phyloP scores from a whole-genome alignment of 345 rosid genomes.

The Populus tremula region DNA sequence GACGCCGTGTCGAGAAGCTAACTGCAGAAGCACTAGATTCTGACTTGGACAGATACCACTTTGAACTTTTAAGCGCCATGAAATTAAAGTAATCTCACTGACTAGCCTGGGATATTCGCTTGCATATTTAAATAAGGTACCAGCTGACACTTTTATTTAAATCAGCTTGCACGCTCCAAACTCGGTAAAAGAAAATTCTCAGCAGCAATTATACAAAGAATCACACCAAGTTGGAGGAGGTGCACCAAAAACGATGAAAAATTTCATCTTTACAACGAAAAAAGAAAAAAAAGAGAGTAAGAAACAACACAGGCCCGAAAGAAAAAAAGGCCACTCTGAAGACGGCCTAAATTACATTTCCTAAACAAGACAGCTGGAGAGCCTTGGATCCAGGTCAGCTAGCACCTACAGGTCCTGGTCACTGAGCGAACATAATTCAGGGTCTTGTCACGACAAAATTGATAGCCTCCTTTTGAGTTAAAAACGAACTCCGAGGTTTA shows the following conservation, averaged over 20 bases:
- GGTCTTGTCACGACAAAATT: neutral
- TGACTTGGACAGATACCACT: constrained; percentile 56
- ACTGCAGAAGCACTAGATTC: constrained; percentile 63
- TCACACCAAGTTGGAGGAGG: neutral
- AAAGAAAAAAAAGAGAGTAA: neutral
- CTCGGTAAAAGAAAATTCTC: neutral
- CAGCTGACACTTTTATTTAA: neutral
- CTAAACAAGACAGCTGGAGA: neutral
- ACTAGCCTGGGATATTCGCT: neutral
- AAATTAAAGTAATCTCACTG: constrained; percentile 25
- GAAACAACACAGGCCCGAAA: neutral
- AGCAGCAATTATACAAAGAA: neutral
- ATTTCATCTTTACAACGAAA: constrained; percentile 15
- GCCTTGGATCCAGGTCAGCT: constrained; percentile 1
- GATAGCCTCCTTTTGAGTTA: constrained; percentile 1
- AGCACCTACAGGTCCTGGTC: constrained; percentile 1
- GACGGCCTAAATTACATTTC: neutral
- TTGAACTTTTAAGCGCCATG: constrained; percentile 42
- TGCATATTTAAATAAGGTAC: neutral
- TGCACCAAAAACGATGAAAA: neutral
- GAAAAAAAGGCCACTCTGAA: neutral
- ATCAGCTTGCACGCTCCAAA: neutral
- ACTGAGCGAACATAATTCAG: neutral
- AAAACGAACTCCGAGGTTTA: neutral
- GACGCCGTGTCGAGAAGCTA: constrained; percentile 33